Percentiles rank a stretch among this genome's conserved stretches.
Conservation (phyloP, 2,329 filamentous ascomycete species). For the Lecanicillium sp. region DNA sequence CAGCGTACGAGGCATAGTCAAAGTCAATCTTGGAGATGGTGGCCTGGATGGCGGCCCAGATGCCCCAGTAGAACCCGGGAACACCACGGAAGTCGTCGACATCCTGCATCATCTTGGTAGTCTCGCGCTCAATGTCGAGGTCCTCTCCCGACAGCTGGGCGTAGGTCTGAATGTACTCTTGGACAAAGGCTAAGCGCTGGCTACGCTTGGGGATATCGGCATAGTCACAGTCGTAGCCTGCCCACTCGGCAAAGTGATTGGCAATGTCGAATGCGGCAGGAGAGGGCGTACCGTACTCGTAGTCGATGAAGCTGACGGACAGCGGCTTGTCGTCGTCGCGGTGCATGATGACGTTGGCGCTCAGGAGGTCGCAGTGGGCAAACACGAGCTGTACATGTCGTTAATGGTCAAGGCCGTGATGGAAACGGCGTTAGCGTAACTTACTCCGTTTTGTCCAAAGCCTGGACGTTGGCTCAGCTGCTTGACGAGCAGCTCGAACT, state of each 20-base stretch:
- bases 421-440: no score
- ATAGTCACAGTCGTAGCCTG: conserved; percentile 92
- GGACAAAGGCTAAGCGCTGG: conserved; percentile 73
- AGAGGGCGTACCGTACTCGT: conserved; percentile 93
- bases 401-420: no score
- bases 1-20: conserved; percentile 89
- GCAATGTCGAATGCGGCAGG: conserved; percentile 94
- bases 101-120: conserved; percentile 65
- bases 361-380: conserved; percentile 91
- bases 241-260: conserved; percentile 99
- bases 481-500: conserved; percentile 63
- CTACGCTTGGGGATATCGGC: conserved; percentile 70
- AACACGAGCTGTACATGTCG: conserved; percentile 84
- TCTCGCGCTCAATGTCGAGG: conserved; percentile 53
- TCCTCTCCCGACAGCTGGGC: conserved; percentile 43
- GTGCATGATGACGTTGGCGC: conserved; percentile 89
- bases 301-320: conserved; percentile 84
- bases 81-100: conserved; percentile 84
- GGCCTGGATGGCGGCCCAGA: conserved; percentile 93
- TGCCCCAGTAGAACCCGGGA: conserved; percentile 86
- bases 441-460: conserved; percentile 67
- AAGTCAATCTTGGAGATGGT: conserved; percentile 94
- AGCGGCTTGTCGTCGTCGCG: conserved; percentile 28
- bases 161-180: conserved; percentile 76
- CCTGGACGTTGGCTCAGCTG: conserved; percentile 72